A percentile compares a stretch with the other conserved stretches of the same genome.
phyloP scores from a whole-genome alignment of 768 basidiomycete genomes.

The Mycena olivaceomarginata region DNA sequence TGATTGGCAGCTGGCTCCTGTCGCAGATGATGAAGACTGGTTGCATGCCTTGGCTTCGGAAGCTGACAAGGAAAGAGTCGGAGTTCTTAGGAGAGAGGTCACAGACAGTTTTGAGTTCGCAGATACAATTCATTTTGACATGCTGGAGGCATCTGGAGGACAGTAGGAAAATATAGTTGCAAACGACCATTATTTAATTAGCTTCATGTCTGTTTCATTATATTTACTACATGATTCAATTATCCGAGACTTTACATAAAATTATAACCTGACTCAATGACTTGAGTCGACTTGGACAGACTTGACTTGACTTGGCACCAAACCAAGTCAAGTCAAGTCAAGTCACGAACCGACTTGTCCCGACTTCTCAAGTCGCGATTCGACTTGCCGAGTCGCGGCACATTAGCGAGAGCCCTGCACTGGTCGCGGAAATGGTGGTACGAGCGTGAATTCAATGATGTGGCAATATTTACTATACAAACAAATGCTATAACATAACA shows the following conservation, averaged over 20 bases:
- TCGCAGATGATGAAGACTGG: slow-evolving; percentile 3
- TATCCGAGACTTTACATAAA: background rate
- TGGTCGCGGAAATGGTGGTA: too few relatives aligned
- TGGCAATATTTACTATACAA: too few relatives aligned
- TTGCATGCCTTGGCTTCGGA: slow-evolving; percentile 1
- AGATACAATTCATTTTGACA: slow-evolving; percentile 3
- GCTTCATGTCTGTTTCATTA: background rate
- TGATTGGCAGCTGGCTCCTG: slow-evolving; percentile 10
- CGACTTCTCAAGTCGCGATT: too few relatives aligned
- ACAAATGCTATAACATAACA: too few relatives aligned
- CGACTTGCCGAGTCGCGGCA: too few relatives aligned
- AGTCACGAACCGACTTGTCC: too few relatives aligned
- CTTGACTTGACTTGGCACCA: background rate
- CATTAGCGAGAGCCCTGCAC: too few relatives aligned
- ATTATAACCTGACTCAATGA: background rate
- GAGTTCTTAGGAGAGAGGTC: background rate
- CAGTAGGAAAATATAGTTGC: background rate
- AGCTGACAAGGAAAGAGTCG: background rate
- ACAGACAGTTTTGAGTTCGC: slow-evolving; percentile 2
- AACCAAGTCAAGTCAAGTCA: background rate
- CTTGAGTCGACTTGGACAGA: background rate
- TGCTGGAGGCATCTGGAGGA: background rate
- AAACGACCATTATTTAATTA: background rate
- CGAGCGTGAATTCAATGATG: too few relatives aligned
- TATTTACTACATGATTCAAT: background rate